These are phyloP conservation scores for Citrullus amarus DNA, from an alignment of 306 rosid genomes.

Conservation along the genomic window DNA sequence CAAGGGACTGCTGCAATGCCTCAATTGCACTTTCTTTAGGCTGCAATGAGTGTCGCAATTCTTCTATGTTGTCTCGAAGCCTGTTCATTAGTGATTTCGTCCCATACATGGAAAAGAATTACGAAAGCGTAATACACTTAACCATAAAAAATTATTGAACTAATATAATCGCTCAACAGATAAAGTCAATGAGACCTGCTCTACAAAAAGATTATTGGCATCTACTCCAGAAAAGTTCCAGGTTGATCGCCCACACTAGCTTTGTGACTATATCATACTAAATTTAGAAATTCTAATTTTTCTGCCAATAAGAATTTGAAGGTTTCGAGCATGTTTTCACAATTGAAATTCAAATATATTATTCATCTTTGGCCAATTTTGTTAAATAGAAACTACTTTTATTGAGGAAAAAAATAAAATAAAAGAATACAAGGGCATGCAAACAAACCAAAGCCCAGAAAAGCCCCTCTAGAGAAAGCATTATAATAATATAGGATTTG, in stretches of 20 bases:
- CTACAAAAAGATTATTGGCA: background rate
- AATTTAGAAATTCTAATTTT: background rate
- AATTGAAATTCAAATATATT: background rate
- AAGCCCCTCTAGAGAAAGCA: too few species aligned
- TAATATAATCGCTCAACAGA: background rate
- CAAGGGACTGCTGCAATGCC: slow-evolving; percentile 61
- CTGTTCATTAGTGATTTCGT: slow-evolving; percentile 21
- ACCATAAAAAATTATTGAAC: background rate
- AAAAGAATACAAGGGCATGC: too few species aligned
- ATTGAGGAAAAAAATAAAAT: too few species aligned
- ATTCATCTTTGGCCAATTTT: too few species aligned
- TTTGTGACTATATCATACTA: background rate
- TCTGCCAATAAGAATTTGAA: background rate
- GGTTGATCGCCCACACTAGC: background rate
- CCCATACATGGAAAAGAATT: background rate
- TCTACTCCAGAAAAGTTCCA: background rate
- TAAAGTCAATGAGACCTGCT: background rate
- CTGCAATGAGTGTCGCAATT: slow-evolving; percentile 59
- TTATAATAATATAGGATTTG: background rate
- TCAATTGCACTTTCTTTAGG: slow-evolving; percentile 87
- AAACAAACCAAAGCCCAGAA: too few species aligned
- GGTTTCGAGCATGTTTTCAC: background rate
- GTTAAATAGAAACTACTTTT: too few species aligned
- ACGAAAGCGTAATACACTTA: background rate
- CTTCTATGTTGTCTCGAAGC: slow-evolving; percentile 91